Evolutionary conservation across 441 rosid genomes (phyloP), one percentile per base, ranked within the genome.

Genomic region (Kokia cookei): DNA sequence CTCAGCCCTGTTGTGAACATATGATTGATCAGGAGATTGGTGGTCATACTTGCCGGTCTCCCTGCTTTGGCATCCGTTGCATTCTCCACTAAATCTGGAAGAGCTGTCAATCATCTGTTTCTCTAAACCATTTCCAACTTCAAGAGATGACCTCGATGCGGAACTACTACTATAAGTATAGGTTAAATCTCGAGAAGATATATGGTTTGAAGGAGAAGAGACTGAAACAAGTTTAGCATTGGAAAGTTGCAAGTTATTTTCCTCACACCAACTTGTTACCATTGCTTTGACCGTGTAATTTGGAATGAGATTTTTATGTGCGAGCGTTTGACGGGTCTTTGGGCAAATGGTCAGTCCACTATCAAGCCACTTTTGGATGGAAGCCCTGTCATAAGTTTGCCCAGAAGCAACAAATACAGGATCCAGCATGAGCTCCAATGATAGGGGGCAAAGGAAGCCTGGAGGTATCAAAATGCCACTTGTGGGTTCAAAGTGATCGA

Each of bases 371-470:
- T 86, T 91, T 84, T 89, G 94, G 73, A 94, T 94, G 57, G 93
- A 89, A 54, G 89, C 80, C 87, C 93, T 90, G 80, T 94, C 97
- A 77, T 86, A 94, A 64, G 98, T 94, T 85, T 92, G 97, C 72
- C 98, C 98, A 43, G 97, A 91, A 81, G 97, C 95, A 77, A 94
- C 90, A 53, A 92, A 89, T 64, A 94, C 97, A 26, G 98, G 98
- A 84, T 94, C 94, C 80, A 84, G 59, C 97, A 94, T 94, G 77
- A 94, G 97, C 72, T 91, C 92, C 75, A 90, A 83, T 14, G 98
- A 94, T 75, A 94, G 78, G 54, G 98, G 94, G 74, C 98, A 92
- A 35, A 93, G 89, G 81, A 91, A 92, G 76, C 87, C 88, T 7
- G 97, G 79, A 47, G 98, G 98, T 68, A 88, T 80, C 43, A 80